Evolutionary conservation across 495 filamentous ascomycete genomes (phyloP), one percentile per base, ranked within the genome.

Genomic region (Talaromyces stipitatus): DNA sequence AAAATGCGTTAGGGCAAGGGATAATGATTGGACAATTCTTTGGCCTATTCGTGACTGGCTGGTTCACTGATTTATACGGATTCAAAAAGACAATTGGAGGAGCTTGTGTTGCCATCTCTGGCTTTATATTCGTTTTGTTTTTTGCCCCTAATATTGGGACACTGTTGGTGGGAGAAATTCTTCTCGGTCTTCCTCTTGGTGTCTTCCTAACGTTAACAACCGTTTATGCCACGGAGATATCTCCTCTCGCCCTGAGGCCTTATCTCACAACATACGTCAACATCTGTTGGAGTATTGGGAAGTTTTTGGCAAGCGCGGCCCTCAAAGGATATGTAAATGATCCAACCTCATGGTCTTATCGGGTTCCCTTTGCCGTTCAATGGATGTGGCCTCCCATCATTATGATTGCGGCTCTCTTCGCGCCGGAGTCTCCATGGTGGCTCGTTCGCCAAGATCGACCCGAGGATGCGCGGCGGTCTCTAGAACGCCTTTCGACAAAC

Each of bases 1-100:
- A 89, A 61, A 73, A 83, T 8, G 85, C 83, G 14, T 70, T 89
- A 12, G 82, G 79, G 28, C 86, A 85, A 56, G 85, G 70, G 8
- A 69, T 64, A 2, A 63, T 68, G 11, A 61, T 59, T 9, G 67
- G 65, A 2, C 59, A 60, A 23, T 66, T 68, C 20, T 30, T 66
- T 18, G 67, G 65, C 0, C 60, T 66, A 0, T 58, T 80, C 23
- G 57, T 72, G 2, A 78, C 77, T 55, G 78, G 76, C 4, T 78
- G 69, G 45, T 54, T 78, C 7, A 68, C 74, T 29, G 69, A 74
- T 16, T 68, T 60, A 16, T 75, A 61, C 43, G 79, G 79, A 1
- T 72, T 75, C 56, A 68, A 69, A 51, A 82, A 81, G 50, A 75
- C 87, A 3, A 65, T 86, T 43, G 74, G 85, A 63, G 85, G 82